A percentile compares a stretch with the other conserved stretches of the same genome.
These are phyloP conservation scores for Tricholoma matsutake DNA, from an alignment of 768 basidiomycete genomes.

Conservation along the genomic window DNA sequence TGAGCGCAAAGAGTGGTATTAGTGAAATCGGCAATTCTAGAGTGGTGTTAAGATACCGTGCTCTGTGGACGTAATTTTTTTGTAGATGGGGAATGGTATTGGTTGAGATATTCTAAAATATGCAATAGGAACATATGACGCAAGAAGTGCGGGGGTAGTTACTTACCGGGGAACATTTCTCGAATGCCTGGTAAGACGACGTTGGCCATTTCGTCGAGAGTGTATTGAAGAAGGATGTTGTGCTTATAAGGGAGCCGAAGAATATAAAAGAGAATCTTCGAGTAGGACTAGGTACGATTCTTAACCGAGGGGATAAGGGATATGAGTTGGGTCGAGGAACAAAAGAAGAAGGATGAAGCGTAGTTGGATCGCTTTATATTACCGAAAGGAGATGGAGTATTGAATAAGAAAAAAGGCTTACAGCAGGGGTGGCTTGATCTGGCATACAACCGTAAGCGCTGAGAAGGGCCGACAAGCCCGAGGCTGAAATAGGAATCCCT, in stretches of 20 bases:
- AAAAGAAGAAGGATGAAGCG: conserved; percentile 3
- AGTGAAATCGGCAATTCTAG: too few species aligned
- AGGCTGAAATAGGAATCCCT: conserved; percentile 16
- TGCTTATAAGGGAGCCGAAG: too few species aligned
- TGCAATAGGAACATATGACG: background rate
- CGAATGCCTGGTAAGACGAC: background rate
- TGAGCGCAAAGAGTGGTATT: too few species aligned
- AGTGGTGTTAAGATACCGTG: too few species aligned
- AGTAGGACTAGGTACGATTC: background rate
- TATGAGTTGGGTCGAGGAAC: conserved; percentile 6
- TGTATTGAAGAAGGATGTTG: conserved; percentile 24
- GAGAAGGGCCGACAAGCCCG: conserved; percentile 22
- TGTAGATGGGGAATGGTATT: conserved; percentile 12
- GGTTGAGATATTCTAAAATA: conserved; percentile 10
- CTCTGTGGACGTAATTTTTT: background rate
- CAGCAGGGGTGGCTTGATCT: conserved; percentile 18
- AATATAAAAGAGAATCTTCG: too few species aligned
- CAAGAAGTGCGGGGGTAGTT: background rate
- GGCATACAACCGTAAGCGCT: conserved; percentile 12
- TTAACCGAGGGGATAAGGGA: conserved; percentile 18
- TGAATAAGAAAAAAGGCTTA: background rate
- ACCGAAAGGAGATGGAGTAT: conserved; percentile 17
- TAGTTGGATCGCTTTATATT: conserved; percentile 17
- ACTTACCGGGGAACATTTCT: conserved; percentile 49
- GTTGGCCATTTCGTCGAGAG: conserved; percentile 38